Conservation (phyloP, 371 early-diverging fungal genomes). For the Lichtheimia ramosa region DNA sequence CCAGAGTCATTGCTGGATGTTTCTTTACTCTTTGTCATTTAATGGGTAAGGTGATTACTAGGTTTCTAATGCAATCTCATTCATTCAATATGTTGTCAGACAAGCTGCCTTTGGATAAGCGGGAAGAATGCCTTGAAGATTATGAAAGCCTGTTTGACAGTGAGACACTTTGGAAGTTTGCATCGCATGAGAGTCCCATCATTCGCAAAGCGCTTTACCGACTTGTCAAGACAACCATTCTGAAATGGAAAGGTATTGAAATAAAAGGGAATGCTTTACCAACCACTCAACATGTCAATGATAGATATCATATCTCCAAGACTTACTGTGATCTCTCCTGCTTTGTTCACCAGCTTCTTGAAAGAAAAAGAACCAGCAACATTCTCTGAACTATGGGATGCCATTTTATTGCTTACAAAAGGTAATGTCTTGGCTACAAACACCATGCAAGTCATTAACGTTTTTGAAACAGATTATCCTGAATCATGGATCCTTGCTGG, state of each 20-base stretch:
- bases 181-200: slow-evolving; percentile 35
- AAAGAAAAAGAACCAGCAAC: slow-evolving; percentile 54
- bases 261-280: too few relatives aligned
- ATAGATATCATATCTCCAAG: slow-evolving; percentile 42
- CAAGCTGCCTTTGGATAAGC: slow-evolving; percentile 34
- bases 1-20: slow-evolving; percentile 55
- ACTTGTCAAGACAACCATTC: slow-evolving; percentile 34
- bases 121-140: slow-evolving; percentile 33
- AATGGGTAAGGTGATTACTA: slow-evolving; percentile 34
- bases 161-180: slow-evolving; percentile 49
- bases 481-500: slow-evolving; percentile 64
- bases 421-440: slow-evolving; percentile 38
- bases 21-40: slow-evolving; percentile 53
- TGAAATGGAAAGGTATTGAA: slow-evolving; percentile 41
- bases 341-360: slow-evolving; percentile 53
- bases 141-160: slow-evolving; percentile 54
- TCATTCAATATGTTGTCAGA: slow-evolving; percentile 13
- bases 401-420: slow-evolving; percentile 60
- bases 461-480: slow-evolving; percentile 51
- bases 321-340: slow-evolving; percentile 47
- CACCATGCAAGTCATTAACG: slow-evolving; percentile 1
- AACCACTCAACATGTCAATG: too few relatives aligned
- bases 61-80: too few relatives aligned
- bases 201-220: slow-evolving; percentile 58
- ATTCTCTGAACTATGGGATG: slow-evolving; percentile 66